phyloP scores from a whole-genome alignment of 805 yeast species.

The Suhomyces sp. region DNA sequence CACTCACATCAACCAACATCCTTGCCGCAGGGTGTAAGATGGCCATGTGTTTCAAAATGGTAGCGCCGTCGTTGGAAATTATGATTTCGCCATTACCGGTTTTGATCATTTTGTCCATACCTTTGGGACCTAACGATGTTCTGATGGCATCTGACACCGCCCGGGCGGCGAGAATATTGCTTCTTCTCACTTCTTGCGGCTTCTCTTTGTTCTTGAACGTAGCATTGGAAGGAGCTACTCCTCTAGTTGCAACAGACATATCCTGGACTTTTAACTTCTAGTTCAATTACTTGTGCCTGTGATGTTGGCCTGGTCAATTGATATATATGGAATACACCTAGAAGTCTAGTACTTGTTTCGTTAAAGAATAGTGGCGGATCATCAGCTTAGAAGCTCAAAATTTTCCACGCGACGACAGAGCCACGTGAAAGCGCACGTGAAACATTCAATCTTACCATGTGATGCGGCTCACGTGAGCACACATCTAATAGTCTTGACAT shows the following conservation, averaged over 20 bases:
- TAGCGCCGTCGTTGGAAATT: conserved; percentile 97
- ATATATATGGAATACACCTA: not conserved
- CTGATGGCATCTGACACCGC: conserved; percentile 95
- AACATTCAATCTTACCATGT: not conserved
- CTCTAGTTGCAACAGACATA: conserved; percentile 12
- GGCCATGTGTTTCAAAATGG: conserved; percentile 96
- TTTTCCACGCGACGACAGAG: not conserved
- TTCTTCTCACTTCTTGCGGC: conserved; percentile 89
- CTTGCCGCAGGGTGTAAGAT: conserved; percentile 98
- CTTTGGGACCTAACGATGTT: conserved; percentile 96
- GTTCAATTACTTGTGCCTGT: not conserved
- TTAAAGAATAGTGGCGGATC: not conserved
- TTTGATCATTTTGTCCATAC: conserved; percentile 99
- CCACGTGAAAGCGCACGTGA: no score
- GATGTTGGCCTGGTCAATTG: not conserved
- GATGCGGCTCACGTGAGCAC: not conserved
- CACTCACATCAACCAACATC: conserved; percentile 93
- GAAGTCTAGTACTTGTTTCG: not conserved
- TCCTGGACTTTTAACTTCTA: not conserved
- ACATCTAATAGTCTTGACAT: no score
- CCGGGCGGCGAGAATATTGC: conserved; percentile 86
- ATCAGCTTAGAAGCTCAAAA: not conserved
- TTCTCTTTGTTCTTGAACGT: conserved; percentile 91
- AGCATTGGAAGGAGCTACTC: conserved; percentile 61
- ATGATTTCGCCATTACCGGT: conserved; percentile 89